Base-by-base conservation (phyloP, 164 flowering plant species). In the Platanus orientalis region DNA sequence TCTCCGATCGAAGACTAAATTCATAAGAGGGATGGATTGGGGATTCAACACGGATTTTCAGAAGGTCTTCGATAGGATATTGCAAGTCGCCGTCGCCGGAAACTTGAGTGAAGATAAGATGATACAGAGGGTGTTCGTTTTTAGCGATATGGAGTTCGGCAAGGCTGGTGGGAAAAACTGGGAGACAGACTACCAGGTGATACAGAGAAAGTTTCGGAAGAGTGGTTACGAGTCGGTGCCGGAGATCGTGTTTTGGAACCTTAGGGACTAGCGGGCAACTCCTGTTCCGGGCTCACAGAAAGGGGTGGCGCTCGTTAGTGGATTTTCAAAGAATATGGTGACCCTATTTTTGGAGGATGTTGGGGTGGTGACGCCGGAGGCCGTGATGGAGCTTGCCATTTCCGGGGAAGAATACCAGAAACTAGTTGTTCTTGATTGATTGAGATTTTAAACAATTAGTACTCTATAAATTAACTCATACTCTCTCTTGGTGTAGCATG, bases 161-260 rank as follows among this genome's bases (percentile, higher is more conserved):
- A 2, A 54, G 25, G 66, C 59, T 11, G 39, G 59, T 3, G n/a
- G 21, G 23, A 54, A 40, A 4, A 6, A 23, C 0, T 72, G 78
- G 83, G 76, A 79, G 62, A 76, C 85, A 1, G 83, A 81, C 58
- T 81, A 81, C 26, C 29, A 67, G n/a, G n/a, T n/a, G n/a, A n/a
- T n/a, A n/a, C n/a, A n/a, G n/a, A n/a, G n/a, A n/a, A n/a, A n/a
- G n/a, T 73, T 51, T 54, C 23, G 26, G 60, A 66, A 69, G 57
- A 56, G 27, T 0, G 78, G 88, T 9, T 76, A 71, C 30, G 51
- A 44, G 21, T 54, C 44, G 32, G 70, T 80, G 26, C 79, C 77
- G 3, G 70, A 80, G 63, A 76, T 80, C 4, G 81, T 75, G 70
- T 80, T 80, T 53, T 80, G 83, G 81, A 80, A 75, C n/a, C 47